Percentiles rank a stretch among this genome's conserved stretches.
Evolutionary conservation across 352 stramenopile genomes (phyloP).

Genomic region (Phytopythium oedochilum): DNA sequence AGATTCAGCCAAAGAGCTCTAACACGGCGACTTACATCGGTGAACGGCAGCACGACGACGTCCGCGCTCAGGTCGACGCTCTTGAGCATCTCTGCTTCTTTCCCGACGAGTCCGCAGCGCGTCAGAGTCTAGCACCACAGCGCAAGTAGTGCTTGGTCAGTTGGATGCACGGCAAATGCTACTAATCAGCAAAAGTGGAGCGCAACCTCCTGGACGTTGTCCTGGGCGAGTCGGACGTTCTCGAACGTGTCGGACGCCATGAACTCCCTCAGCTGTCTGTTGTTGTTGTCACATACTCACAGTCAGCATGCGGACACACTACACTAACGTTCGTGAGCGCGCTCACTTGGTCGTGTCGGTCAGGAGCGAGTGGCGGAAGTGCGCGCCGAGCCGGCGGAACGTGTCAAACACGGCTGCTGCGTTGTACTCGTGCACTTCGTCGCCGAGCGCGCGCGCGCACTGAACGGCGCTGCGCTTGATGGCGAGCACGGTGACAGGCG

Average conservation of each 20-base stretch:
- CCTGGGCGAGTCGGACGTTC: constrained; percentile 37
- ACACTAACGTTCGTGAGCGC: no score
- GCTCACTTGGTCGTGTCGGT: constrained; percentile 58
- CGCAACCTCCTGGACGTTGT: constrained; percentile 28
- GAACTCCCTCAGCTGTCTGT: constrained; percentile 56
- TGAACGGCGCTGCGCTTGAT: constrained; percentile 63
- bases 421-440: constrained; percentile 79
- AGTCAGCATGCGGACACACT: no score
- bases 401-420: constrained; percentile 58
- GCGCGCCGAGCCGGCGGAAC: constrained; percentile 48
- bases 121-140: constrained; percentile 26
- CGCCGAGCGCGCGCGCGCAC: constrained; percentile 52
- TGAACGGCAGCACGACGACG: constrained; percentile 59
- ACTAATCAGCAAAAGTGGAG: neutral
- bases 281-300: no score
- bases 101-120: constrained; percentile 48
- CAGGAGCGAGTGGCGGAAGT: constrained; percentile 59
- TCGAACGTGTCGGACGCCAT: constrained; percentile 72
- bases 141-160: neutral
- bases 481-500: constrained; percentile 49
- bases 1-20: neutral
- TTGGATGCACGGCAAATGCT: neutral
- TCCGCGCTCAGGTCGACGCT: constrained; percentile 40
- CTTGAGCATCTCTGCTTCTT: constrained; percentile 55
- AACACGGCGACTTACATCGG: constrained; percentile 20